Conservation (phyloP, 495 filamentous ascomycete genomes). For the Penicillium bialowiezense region DNA sequence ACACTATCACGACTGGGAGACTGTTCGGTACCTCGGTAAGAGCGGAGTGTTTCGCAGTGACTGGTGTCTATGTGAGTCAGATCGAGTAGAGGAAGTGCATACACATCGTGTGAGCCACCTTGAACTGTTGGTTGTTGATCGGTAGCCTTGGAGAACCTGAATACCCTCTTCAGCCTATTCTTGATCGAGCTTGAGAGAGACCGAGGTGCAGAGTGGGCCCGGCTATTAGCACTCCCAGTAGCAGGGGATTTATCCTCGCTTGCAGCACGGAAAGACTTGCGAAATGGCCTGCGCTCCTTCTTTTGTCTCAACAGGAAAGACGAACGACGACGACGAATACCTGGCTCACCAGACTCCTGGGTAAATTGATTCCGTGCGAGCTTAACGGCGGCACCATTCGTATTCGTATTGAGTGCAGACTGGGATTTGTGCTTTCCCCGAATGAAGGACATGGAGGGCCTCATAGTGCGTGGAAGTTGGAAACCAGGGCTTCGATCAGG, state of each 20-base stretch:
- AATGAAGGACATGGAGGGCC: conserved; percentile 64
- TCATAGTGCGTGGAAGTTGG: conserved; percentile 30
- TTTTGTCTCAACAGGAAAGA: conserved; percentile 45
- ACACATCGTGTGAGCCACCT: not conserved
- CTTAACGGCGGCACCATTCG: conserved; percentile 47
- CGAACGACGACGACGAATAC: conserved; percentile 41
- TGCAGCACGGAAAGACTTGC: conserved; percentile 57
- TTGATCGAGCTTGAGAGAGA: conserved; percentile 61
- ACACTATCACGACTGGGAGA: conserved; percentile 46
- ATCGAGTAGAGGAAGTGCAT: no score
- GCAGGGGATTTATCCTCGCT: conserved; percentile 36
- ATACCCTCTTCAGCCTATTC: conserved; percentile 58
- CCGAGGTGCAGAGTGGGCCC: conserved; percentile 52
- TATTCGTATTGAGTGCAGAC: conserved; percentile 21
- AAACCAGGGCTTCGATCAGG: conserved; percentile 22
- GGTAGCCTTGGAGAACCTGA: conserved; percentile 46
- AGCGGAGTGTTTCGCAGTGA: no score
- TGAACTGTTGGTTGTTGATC: conserved; percentile 13
- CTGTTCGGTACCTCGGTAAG: conserved; percentile 6
- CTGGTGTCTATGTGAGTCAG: no score
- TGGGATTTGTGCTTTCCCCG: conserved; percentile 32
- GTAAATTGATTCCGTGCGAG: conserved; percentile 48
- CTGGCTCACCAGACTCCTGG: conserved; percentile 29
- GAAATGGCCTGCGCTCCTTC: conserved; percentile 52
- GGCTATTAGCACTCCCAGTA: conserved; percentile 18